These are phyloP conservation scores for Aspergillus viridinutans DNA, from an alignment of 2,329 filamentous ascomycete genomes.

Conservation along the genomic window DNA sequence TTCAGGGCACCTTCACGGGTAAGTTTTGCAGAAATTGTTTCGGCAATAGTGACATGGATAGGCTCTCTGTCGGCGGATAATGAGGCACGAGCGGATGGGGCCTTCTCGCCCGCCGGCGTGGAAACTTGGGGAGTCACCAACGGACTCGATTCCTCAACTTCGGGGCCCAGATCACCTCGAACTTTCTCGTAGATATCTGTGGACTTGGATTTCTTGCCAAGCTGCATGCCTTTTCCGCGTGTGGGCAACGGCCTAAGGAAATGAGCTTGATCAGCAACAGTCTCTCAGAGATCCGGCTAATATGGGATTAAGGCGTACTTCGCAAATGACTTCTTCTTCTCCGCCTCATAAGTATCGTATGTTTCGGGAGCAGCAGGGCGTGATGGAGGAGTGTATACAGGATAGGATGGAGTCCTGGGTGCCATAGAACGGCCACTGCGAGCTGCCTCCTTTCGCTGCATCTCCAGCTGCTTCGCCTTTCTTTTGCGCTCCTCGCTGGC, in stretches of 20 bases:
- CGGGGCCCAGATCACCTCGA: conserved; percentile 81
- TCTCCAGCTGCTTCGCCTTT: conserved; percentile 96
- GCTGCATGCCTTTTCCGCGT: conserved; percentile 97
- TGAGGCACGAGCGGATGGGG: conserved; percentile 55
- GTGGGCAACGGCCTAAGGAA: conserved; percentile 53
- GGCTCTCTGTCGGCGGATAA: conserved; percentile 73
- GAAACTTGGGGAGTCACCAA: conserved; percentile 60
- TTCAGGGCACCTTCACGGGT: conserved; percentile 83
- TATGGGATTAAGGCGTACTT: conserved; percentile 54
- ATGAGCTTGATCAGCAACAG: conserved; percentile 32
- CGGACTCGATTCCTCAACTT: conserved; percentile 69
- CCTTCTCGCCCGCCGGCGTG: conserved; percentile 49
- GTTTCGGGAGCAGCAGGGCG: conserved; percentile 71
- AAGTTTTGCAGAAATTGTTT: conserved; percentile 85
- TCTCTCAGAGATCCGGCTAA: neutral
- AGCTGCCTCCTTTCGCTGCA: conserved; percentile 95
- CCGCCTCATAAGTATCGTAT: conserved; percentile 91
- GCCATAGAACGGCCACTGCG: conserved; percentile 64
- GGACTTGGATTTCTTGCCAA: conserved; percentile 97
- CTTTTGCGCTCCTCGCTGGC: conserved; percentile 97
- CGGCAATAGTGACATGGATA: conserved; percentile 81
- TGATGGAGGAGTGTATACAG: conserved; percentile 78
- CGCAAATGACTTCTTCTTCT: conserved; percentile 87
- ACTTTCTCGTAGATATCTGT: conserved; percentile 97
- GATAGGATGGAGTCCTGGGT: conserved; percentile 76